These are phyloP conservation scores for Cladophialophora psammophila DNA, from an alignment of 2,329 filamentous ascomycete species.

Conservation along the genomic window DNA sequence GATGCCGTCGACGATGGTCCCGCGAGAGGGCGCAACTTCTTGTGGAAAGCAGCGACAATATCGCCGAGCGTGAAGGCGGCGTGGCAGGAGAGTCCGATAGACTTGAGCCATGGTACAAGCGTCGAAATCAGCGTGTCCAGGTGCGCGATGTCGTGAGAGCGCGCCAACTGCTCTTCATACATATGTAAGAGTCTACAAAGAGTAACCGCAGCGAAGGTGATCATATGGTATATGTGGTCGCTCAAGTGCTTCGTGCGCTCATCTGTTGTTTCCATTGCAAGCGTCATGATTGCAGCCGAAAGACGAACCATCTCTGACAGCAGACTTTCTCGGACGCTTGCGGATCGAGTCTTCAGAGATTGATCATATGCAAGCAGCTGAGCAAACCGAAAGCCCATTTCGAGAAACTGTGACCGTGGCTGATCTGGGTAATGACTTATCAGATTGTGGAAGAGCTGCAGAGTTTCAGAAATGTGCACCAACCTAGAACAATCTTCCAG, in stretches of 20 bases:
- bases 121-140: slow-evolving; percentile 47
- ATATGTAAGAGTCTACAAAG: slow-evolving; percentile 49
- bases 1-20: background rate
- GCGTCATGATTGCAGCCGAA: slow-evolving; percentile 50
- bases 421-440: slow-evolving; percentile 44
- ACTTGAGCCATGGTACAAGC: slow-evolving; percentile 51
- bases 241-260: slow-evolving; percentile 55
- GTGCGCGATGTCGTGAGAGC: slow-evolving; percentile 44
- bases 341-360: slow-evolving; percentile 47
- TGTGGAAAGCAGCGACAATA: slow-evolving; percentile 48
- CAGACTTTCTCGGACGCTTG: slow-evolving; percentile 47
- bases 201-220: slow-evolving; percentile 54
- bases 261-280: slow-evolving; percentile 55
- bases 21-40: slow-evolving; percentile 46
- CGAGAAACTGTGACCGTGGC: slow-evolving; percentile 55
- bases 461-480: background rate
- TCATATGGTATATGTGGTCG: slow-evolving; percentile 58
- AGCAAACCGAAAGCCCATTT: slow-evolving; percentile 57
- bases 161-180: slow-evolving; percentile 47
- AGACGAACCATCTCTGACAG: slow-evolving; percentile 53
- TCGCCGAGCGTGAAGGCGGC: slow-evolving; percentile 52
- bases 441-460: background rate
- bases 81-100: slow-evolving; percentile 53
- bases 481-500: slow-evolving; percentile 52
- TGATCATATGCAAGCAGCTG: slow-evolving; percentile 54